Base-by-base conservation (phyloP, 1,284 basidiomycete genomes). In the Puccinia coronata region DNA sequence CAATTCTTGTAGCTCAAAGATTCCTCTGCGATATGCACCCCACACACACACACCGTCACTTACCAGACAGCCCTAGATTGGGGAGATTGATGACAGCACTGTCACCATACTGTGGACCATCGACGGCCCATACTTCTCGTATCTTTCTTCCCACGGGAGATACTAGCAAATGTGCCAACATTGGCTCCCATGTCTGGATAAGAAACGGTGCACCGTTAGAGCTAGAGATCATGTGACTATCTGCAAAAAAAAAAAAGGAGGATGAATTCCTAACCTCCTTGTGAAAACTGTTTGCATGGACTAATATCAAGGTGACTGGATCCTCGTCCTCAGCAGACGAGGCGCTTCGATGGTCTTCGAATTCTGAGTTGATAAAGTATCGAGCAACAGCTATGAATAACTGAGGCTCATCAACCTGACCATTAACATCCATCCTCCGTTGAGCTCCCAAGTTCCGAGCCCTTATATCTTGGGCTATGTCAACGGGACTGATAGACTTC, bases 231-330 rank as follows among this genome's bases (percentile, higher is more conserved):
- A n/a, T 25, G 55, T n/a, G 14, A n/a, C 55, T 57, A 57, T n/a
- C 14, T 25, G 18, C n/a, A n/a, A n/a, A 57, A 8, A 4, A 28
- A 28, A n/a, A 57, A 14, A 57, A 28, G 39, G 28, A 57, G 20
- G 6, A n/a, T n/a, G n/a, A n/a, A n/a, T n/a, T n/a, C 25, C 78
- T 82, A 79, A 91, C 92, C 90, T 94, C 92, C 86, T 94, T 94
- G 82, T 90, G 90, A 83, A 95, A 91, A 8, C 93, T 93, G 85
- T 92, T 94, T 0, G 92, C 93, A 84, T 94, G 93, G 8, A 89
- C 89, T 59, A 92, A 87, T 82, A 95, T 89, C 57, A 95, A 87
- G 0, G 92, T 94, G 49, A 92, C 55, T 0, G 91, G 90, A 36
- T n/a, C n/a, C n/a, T 65, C 61, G 61, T 18, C 34, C 25, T 43